Base-by-base conservation (phyloP, 768 basidiomycete genomes). In the Serpula lacrymans region DNA sequence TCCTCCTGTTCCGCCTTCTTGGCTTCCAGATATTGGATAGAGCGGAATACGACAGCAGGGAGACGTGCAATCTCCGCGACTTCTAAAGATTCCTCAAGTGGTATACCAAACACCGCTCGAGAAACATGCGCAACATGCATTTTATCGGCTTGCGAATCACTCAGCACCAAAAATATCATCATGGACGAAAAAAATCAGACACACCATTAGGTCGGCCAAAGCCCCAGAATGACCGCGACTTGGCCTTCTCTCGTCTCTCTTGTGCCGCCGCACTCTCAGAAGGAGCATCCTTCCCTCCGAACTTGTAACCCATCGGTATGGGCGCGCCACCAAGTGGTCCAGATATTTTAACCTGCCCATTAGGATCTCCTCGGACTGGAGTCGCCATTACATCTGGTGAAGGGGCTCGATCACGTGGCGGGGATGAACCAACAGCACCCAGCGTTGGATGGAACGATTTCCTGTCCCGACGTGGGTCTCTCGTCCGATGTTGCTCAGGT, bases 1-100 rank as follows among this genome's bases (percentile, higher is more conserved):
- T 99, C 96, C 57, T 99, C 96, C 50, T 88, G 82, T 46, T 97
- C 90, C 16, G 96, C 95, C 59, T 88, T 78, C 69, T 94, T 94
- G 14, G 80, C 78, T 68, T 98, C 91, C 41, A 99, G 70, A 65
- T 95, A 99, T 57, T 96, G 84, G 50, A 99, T 94, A 50, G 85
- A 88, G 39, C 96, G 81, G 71, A 94, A 99, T 24, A 96, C 84
- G 51, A 97, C 86, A 6, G 95, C 90, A 3, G 96, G 96, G 16
- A 99, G 71, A 52, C 85, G 84, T 38, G 85, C 93, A 41, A 97
- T 89, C 55, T 89, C 78, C 13, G 89, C 85, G 18, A 98, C 80
- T 1, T 89, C 84, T 23, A 99, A 74, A 1, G 92, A 84, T 43
- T 97, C 93, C 43, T 88, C 80, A 30, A 99, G 62, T 6, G 87